Evolutionary conservation across 2,329 filamentous ascomycete genomes (phyloP).

Genomic region (Akanthomyces uredinophilus): DNA sequence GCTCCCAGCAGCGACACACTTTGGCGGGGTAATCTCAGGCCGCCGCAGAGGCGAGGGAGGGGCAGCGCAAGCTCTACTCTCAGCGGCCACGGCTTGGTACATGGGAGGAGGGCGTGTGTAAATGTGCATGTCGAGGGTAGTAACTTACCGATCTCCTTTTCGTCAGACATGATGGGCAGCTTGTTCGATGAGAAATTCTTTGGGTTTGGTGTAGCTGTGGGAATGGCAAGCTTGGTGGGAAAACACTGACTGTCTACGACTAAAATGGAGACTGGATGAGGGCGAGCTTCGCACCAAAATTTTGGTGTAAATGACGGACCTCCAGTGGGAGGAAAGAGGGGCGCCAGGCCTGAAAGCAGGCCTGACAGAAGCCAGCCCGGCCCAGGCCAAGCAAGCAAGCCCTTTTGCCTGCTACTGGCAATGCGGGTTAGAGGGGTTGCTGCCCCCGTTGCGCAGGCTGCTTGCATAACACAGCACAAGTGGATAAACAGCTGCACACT

Average conservation of each 20-base stretch:
- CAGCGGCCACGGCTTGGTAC: not conserved
- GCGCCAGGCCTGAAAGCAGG: not conserved
- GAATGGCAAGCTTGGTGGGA: constrained; percentile 14
- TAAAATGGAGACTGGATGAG: constrained; percentile 13
- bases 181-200: constrained; percentile 17
- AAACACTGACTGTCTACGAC: constrained; percentile 16
- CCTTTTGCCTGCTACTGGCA: not conserved
- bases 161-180: constrained; percentile 39
- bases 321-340: constrained; percentile 4
- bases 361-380: not conserved
- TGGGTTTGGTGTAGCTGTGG: constrained; percentile 14
- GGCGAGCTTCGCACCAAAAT: constrained; percentile 4
- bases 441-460: not conserved
- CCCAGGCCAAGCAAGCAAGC: not conserved
- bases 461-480: not conserved
- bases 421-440: constrained; percentile 7
- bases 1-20: constrained; percentile 6
- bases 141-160: constrained; percentile 41
- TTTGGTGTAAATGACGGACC: constrained; percentile 9
- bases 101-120: not conserved
- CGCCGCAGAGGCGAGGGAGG: constrained; percentile 1
- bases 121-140: not conserved
- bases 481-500: not conserved
- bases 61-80: constrained; percentile 1
- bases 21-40: constrained; percentile 16